Evolutionary conservation across 148 eudicot species (phyloP).

Genomic region (Rhododendron ovatum): DNA sequence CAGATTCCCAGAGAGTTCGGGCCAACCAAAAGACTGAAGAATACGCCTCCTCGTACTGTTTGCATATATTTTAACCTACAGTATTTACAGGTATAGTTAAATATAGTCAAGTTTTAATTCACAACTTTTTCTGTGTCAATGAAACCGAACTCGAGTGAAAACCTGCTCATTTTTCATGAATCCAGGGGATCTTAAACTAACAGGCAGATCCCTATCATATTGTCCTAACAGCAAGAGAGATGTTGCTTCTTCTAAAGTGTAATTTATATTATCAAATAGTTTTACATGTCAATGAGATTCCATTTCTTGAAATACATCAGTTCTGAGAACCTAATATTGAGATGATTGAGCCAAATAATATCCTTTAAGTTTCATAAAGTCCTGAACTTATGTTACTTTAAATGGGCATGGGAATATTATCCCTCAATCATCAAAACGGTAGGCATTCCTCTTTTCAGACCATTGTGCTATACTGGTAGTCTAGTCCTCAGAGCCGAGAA

Average conservation of each 20-base stretch:
- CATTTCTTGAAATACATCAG: neutral
- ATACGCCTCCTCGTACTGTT: constrained; percentile 51
- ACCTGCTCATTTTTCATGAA: neutral
- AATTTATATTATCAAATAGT: neutral
- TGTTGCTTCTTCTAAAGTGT: neutral
- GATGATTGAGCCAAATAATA: neutral
- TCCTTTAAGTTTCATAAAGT: neutral
- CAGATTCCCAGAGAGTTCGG: constrained; percentile 47
- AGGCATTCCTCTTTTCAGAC: neutral
- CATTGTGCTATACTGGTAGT: neutral
- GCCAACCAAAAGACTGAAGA: constrained; percentile 58
- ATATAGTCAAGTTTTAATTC: neutral
- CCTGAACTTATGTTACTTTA: neutral
- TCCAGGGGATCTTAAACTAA: neutral
- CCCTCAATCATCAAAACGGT: neutral
- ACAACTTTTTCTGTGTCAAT: neutral
- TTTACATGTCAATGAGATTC: neutral
- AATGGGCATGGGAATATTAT: neutral
- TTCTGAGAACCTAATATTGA: neutral
- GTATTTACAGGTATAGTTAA: neutral
- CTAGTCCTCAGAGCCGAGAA: neutral
- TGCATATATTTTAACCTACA: constrained; percentile 51
- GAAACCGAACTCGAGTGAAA: neutral
- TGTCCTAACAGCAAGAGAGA: neutral
- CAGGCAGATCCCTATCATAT: neutral